Evolutionary conservation across 164 flowering plant genomes (phyloP).

Genomic region (Malania oleifera): DNA sequence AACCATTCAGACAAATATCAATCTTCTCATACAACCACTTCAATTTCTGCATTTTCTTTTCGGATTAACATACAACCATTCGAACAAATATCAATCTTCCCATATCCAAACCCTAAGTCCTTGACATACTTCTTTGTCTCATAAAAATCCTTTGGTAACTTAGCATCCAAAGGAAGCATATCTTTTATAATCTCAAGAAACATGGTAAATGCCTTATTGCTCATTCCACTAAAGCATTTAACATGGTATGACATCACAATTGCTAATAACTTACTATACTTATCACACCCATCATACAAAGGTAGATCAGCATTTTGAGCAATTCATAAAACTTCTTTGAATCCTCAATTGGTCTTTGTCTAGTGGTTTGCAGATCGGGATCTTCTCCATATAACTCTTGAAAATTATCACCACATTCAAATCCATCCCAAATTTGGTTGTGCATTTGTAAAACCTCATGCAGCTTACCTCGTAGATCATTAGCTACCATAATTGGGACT

Average conservation of each 20-base stretch:
- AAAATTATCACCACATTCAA: too few species aligned
- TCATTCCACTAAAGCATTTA: conserved; percentile 8
- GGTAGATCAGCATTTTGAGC: too few species aligned
- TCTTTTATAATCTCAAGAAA: conserved; percentile 7
- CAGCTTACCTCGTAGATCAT: too few species aligned
- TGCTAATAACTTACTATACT: conserved; percentile 6
- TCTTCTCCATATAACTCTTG: too few species aligned
- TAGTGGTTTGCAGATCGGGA: too few species aligned
- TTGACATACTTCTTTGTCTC: conserved; percentile 8
- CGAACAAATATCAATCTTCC: conserved; percentile 17
- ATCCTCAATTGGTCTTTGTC: too few species aligned
- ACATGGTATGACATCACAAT: conserved; percentile 4
- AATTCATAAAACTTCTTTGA: too few species aligned
- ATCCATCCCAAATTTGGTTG: too few species aligned
- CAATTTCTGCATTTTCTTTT: not conserved
- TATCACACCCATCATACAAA: conserved; percentile 10
- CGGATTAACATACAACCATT: conserved; percentile 22
- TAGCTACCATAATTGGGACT: too few species aligned
- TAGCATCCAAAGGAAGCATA: not conserved
- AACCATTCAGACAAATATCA: conserved; percentile 16
- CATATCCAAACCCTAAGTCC: conserved; percentile 14
- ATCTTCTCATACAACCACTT: conserved; percentile 13
- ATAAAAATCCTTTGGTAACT: conserved; percentile 9
- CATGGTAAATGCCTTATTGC: conserved; percentile 5
- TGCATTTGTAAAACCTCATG: too few species aligned